Evolutionary conservation across 1,284 basidiomycete species (phyloP).

Genomic region (Ceratobasidium sp.): DNA sequence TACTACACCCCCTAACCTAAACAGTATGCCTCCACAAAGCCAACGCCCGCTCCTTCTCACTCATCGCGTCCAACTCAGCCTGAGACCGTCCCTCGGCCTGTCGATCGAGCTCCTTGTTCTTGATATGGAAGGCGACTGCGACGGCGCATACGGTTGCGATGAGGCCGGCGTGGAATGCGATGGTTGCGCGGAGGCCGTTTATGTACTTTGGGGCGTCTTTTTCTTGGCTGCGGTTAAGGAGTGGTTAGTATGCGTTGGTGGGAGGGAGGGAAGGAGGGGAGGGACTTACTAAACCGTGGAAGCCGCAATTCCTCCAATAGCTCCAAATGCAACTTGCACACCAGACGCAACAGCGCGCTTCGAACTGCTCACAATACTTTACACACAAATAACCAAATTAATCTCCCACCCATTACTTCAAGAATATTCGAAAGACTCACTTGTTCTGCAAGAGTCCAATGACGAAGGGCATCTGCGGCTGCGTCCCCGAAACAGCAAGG

Average conservation of each 20-base stretch:
- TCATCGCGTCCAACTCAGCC: slow-evolving; percentile 36
- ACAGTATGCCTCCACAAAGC: slow-evolving; percentile 36
- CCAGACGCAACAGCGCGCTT: slow-evolving; percentile 45
- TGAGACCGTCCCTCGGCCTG: slow-evolving; percentile 3
- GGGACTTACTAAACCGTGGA: slow-evolving; percentile 42
- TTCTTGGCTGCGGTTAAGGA: slow-evolving; percentile 21
- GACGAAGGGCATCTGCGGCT: slow-evolving; percentile 38
- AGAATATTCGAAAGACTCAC: slow-evolving; percentile 19
- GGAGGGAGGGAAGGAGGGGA: background rate
- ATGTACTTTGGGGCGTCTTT: slow-evolving; percentile 43
- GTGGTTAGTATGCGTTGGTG: background rate
- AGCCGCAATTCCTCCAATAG: slow-evolving; percentile 46
- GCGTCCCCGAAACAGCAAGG: slow-evolving; percentile 35
- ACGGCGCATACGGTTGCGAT: slow-evolving; percentile 25
- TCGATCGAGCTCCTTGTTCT: slow-evolving; percentile 23
- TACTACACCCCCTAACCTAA: background rate
- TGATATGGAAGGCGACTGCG: slow-evolving; percentile 19
- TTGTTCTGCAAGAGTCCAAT: slow-evolving; percentile 41
- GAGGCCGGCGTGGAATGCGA: slow-evolving; percentile 38
- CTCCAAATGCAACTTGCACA: slow-evolving; percentile 43
- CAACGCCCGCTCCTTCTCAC: slow-evolving; percentile 38
- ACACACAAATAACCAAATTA: background rate
- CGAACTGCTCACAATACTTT: slow-evolving; percentile 40
- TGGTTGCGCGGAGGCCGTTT: slow-evolving; percentile 42
- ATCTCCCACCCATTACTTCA: background rate